Evolutionary conservation across 108 stramenopile species (phyloP).

Genomic region (Nannochloropsis granulata): DNA sequence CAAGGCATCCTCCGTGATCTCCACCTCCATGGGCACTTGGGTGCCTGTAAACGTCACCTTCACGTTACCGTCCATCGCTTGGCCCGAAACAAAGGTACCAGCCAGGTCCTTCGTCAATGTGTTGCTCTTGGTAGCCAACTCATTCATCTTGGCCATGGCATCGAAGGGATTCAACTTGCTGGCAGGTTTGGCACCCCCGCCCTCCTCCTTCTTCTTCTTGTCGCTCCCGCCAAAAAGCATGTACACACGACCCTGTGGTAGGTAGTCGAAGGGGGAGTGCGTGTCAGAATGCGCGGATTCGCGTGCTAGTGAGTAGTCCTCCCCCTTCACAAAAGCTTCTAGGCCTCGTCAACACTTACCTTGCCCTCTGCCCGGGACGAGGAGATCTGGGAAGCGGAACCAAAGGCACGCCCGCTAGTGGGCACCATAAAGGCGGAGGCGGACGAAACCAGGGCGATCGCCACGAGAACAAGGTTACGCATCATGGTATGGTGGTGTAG

Average conservation of each 20-base stretch:
- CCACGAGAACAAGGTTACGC: background rate
- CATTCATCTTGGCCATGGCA: background rate
- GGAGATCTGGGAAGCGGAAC: background rate
- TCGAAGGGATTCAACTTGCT: background rate
- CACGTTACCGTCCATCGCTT: background rate
- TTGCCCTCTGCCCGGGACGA: background rate
- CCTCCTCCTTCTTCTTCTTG: background rate
- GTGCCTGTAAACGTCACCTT: background rate
- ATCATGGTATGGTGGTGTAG: background rate
- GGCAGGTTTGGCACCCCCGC: background rate
- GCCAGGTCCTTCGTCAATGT: background rate
- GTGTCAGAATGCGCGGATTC: too few species aligned
- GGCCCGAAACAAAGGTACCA: background rate
- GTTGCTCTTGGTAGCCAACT: background rate
- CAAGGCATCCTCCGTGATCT: background rate
- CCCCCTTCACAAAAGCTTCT: too few species aligned
- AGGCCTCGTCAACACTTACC: background rate
- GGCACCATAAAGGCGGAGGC: background rate
- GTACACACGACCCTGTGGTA: background rate
- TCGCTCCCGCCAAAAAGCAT: background rate
- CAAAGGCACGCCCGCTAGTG: background rate
- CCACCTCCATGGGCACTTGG: background rate
- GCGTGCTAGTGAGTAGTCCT: too few species aligned
- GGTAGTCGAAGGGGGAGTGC: background rate
- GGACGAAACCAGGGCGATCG: background rate